Conservation (phyloP, 805 yeast genomes). For the Saturnispora hagleri region DNA sequence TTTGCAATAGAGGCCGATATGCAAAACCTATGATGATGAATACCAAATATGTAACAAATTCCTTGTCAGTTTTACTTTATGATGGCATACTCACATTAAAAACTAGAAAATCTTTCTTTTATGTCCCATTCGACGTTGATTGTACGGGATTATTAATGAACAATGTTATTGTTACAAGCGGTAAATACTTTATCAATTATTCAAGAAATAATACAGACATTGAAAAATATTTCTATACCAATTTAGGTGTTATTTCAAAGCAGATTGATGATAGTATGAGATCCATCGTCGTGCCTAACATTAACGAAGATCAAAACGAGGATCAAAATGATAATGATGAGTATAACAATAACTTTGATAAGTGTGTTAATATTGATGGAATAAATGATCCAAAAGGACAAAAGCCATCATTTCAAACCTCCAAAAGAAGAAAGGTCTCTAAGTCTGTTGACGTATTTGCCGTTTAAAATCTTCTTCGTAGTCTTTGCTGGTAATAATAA, state of each 20-base stretch:
- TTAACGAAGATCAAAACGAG: not conserved
- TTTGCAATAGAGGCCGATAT: not conserved
- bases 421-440: conserved; percentile 15
- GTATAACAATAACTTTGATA: not conserved
- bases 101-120: conserved; percentile 8
- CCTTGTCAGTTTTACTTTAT: conserved; percentile 16
- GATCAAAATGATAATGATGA: not conserved
- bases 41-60: conserved; percentile 10
- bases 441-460: conserved; percentile 17
- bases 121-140: conserved; percentile 11
- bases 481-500: not conserved
- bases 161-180: conserved; percentile 11
- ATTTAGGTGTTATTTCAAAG: not conserved
- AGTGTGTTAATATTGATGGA: not conserved
- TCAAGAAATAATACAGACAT: not conserved
- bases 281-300: not conserved
- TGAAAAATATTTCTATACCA: conserved; percentile 1
- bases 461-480: conserved; percentile 5
- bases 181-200: conserved; percentile 13
- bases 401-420: not conserved
- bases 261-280: not conserved
- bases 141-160: conserved; percentile 12
- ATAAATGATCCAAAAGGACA: not conserved
- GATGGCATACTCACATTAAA: conserved; percentile 14
- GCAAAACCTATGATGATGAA: not conserved